Conservation (phyloP, 2,329 filamentous ascomycete species). For the Sarocladium strictum region DNA sequence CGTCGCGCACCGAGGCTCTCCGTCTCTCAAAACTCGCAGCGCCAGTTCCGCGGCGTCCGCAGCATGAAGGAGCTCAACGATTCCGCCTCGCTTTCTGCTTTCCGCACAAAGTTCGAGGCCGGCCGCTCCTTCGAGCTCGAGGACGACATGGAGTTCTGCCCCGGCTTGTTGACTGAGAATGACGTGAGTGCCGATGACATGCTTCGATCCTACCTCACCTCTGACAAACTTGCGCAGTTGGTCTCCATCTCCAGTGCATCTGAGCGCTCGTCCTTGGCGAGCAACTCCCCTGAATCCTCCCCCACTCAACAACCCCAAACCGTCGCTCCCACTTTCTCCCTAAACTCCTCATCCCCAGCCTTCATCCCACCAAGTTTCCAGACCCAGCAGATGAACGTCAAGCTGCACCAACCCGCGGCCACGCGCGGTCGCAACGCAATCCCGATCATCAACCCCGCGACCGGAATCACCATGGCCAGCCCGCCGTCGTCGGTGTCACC, state of each 20-base stretch:
- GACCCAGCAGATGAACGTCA: constrained; percentile 58
- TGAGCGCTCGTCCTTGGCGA: constrained; percentile 90
- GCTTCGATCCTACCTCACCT: constrained; percentile 4
- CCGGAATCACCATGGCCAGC: constrained; percentile 81
- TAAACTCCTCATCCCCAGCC: constrained; percentile 60
- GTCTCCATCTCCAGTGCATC: constrained; percentile 90
- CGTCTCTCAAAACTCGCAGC: constrained; percentile 74
- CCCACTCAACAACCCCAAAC: constrained; percentile 83
- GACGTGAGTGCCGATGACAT: constrained; percentile 60
- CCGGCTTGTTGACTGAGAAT: constrained; percentile 82
- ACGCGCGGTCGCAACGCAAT: constrained; percentile 91
- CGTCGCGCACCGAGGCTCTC: constrained; percentile 77
- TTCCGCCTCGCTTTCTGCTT: constrained; percentile 66
- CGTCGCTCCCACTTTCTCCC: constrained; percentile 70
- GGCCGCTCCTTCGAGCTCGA: constrained; percentile 92
- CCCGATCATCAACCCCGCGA: constrained; percentile 93
- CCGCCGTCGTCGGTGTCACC: constrained; percentile 70
- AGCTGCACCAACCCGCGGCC: constrained; percentile 85
- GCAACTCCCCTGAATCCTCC: constrained; percentile 86
- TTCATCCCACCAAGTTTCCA: constrained; percentile 63
- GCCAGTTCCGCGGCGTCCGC: constrained; percentile 79
- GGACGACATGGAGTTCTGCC: constrained; percentile 94
- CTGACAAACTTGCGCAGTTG: constrained; percentile 48
- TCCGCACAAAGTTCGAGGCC: constrained; percentile 84
- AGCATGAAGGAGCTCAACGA: constrained; percentile 83